phyloP scores from a whole-genome alignment of 352 stramenopile genomes.

The Lagenidium giganteum region DNA sequence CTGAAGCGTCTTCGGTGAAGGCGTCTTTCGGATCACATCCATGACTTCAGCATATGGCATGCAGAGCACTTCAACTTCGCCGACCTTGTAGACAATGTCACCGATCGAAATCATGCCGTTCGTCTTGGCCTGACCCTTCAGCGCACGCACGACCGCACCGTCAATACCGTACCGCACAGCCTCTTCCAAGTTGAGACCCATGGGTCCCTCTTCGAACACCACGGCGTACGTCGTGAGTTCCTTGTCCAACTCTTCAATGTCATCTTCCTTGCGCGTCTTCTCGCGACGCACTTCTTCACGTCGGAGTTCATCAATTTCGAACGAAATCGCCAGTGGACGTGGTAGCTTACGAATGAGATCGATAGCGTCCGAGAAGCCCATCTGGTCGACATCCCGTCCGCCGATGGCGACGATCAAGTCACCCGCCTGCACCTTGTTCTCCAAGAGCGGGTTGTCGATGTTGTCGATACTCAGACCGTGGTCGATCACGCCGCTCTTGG shows the following conservation, averaged over 20 bases:
- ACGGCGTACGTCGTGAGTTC: slow-evolving; percentile 81
- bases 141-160: slow-evolving; percentile 67
- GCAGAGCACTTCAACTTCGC: slow-evolving; percentile 75
- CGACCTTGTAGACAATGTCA: slow-evolving; percentile 87
- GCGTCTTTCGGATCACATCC: slow-evolving; percentile 61
- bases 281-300: slow-evolving; percentile 49
- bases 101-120: slow-evolving; percentile 79
- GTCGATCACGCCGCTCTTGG: slow-evolving; percentile 74
- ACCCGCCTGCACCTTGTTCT: slow-evolving; percentile 76
- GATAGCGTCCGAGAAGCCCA: slow-evolving; percentile 80
- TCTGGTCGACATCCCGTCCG: slow-evolving; percentile 63
- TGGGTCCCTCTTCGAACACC: slow-evolving; percentile 79
- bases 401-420: slow-evolving; percentile 85
- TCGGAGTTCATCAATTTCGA: slow-evolving; percentile 69
- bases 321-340: slow-evolving; percentile 71
- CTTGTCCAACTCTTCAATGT: slow-evolving; percentile 65
- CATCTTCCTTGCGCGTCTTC: slow-evolving; percentile 58
- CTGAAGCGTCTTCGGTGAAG: slow-evolving; percentile 70
- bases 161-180: slow-evolving; percentile 79
- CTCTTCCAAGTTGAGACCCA: slow-evolving; percentile 84
- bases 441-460: slow-evolving; percentile 81
- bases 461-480: slow-evolving; percentile 84
- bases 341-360: slow-evolving; percentile 83
- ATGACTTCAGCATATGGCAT: slow-evolving; percentile 86
- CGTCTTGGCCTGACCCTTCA: slow-evolving; percentile 81